Base-by-base conservation (phyloP, 2,329 filamentous ascomycete genomes). In the Diplodia intermedia region DNA sequence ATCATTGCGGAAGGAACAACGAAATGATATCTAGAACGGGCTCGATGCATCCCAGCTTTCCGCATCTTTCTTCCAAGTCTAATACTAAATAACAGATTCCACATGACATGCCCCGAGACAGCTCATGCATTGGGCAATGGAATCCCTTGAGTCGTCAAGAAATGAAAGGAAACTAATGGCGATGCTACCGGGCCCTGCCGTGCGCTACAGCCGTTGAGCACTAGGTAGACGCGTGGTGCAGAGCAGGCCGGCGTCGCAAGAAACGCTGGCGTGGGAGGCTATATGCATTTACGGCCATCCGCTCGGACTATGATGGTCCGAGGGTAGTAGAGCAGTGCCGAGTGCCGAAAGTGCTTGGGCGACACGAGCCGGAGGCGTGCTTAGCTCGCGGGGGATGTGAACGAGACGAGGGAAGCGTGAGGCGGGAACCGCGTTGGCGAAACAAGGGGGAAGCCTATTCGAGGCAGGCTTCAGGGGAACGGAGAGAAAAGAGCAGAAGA, bases 401-500 rank as follows among this genome's bases (percentile, higher is more conserved):
- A 47, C 43, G 14, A 47, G 43, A 47, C 20, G 43, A 47, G 43
- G 43, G 43, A 47, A 20, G 43, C 43, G 43, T 20, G 43, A 47
- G 43, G 20, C 43, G 18, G 18, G 43, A 47, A 20, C 20, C 43
- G n/a, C 7, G n/a, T 20, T 47, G 43, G 43, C 43, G 18, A 47
- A 47, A 47, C 43, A 47, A 14, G 31, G 54, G 33, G 7, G 40
- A 56, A 56, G 54, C 31, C 26, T 56, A 56, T 38, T 15, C 33
- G 2, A n/a, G 5, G 9, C 9, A 40, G 9, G 33, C 36, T 6
- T 40, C 31, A 20, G 54, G 31, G 36, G 36, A 15, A 47, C 11
- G 40, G 40, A n/a, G 2, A 47, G 18, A n/a, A 18, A n/a, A n/a
- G 18, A 47, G 55, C 55, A 43, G 36, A 33, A 18, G 26, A 23